Base-by-base conservation (phyloP, 495 filamentous ascomycete species). In the Xylaria venustula region DNA sequence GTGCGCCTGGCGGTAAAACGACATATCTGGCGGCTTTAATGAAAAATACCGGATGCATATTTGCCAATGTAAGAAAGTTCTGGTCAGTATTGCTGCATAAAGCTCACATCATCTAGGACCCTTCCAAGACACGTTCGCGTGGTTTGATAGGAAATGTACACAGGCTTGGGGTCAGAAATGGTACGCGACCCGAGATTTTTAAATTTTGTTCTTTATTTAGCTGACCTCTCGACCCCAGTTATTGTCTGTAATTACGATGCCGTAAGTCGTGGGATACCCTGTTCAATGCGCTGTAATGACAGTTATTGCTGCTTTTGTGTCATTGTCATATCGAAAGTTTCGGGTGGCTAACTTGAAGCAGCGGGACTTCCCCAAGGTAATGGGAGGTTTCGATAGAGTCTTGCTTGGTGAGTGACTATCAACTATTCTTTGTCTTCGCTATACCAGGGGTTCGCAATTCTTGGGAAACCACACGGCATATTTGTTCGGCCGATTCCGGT, bases 101-200 rank as follows among this genome's bases (percentile, higher is more conserved):
- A 22, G 23, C 42, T 61, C 1, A 61, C 49, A 22, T 41, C 4
- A 11, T 5, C 30, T 19, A 61, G 58, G 94, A 98, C 86, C 85
- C 87, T 70, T 97, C 89, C 81, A 96, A 96, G 69, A 73, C 85
- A 37, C 90, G 94, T 83, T 83, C 93, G 26, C 97, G 97, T 78
- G 95, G 90, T 90, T 73, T 98, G 59, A 97, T 98, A 67, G 94
- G 94, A 77, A 98, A 98, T 77, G 91, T 98, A 64, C 93, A 97
- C 75, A 91, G 94, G 74, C 84, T 98, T 6, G 94, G 94, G 36
- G 90, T 85, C 64, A 90, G 91, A 71, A 98, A 98, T 77, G 90
- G 88, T 61, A 61, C 54, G 58, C 32, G 7, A 32, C 20, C 49
- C 48, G 1, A 3, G 2, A 9, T 14, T 22, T 26, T 11, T n/a